Percentiles rank a stretch among this genome's conserved stretches.
Conservation (phyloP, 169 alveolate species). For the Besnoitia besnoiti region DNA sequence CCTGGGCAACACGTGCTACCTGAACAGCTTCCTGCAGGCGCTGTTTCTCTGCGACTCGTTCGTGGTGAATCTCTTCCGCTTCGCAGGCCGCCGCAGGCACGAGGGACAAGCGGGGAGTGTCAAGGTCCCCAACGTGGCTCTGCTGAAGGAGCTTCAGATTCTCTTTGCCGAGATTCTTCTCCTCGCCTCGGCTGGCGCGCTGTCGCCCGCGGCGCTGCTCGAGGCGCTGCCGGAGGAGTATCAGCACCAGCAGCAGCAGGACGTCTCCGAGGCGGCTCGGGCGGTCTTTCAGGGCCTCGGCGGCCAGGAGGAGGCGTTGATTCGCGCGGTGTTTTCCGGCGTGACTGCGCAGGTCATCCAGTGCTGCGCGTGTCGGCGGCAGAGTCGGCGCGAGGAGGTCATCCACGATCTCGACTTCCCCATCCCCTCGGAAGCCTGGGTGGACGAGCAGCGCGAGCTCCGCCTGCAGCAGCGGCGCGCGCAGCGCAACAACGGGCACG, state of each 20-base stretch:
- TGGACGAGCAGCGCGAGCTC: constrained; percentile 50
- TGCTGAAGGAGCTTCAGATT: constrained; percentile 38
- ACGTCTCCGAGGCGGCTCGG: constrained; percentile 79
- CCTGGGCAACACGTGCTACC: constrained; percentile 98
- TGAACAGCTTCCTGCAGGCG: constrained; percentile 96
- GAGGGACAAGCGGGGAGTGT: constrained; percentile 36
- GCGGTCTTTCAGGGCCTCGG: constrained; percentile 77
- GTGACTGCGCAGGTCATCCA: constrained; percentile 77
- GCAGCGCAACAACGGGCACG: neutral
- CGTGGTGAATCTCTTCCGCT: constrained; percentile 38
- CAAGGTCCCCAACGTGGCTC: constrained; percentile 1
- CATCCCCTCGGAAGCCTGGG: constrained; percentile 45
- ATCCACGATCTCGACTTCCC: constrained; percentile 79
- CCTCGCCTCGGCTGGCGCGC: neutral
- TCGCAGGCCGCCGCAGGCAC: neutral
- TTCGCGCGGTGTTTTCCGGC: constrained; percentile 81
- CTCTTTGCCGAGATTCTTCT: constrained; percentile 35
- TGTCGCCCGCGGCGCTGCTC: neutral
- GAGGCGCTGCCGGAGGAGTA: constrained; percentile 73
- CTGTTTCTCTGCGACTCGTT: constrained; percentile 95
- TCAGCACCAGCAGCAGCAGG: constrained; percentile 79
- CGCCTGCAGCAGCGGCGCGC: constrained; percentile 11
- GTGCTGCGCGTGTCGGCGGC: constrained; percentile 75
- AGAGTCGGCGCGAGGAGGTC: constrained; percentile 77
- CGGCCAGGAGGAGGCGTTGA: constrained; percentile 71